Conservation (phyloP, 73 alveolate genomes). For the Durusdinium trenchii region DNA sequence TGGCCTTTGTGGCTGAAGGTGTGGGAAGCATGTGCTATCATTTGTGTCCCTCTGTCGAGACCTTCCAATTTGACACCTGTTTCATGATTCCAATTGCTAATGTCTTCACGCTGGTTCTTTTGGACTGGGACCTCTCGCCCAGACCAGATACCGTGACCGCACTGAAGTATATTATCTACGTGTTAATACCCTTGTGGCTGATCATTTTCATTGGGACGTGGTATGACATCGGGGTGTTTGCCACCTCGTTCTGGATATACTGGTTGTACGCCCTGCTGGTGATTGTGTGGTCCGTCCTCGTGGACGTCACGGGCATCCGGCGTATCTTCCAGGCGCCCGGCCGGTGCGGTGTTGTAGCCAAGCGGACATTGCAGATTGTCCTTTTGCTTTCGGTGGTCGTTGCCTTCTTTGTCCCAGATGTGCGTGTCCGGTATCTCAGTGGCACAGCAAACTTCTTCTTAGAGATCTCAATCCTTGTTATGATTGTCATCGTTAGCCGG, state of each 20-base stretch:
- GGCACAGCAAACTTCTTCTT: slow-evolving; percentile 88
- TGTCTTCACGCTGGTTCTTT: slow-evolving; percentile 36
- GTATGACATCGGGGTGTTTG: slow-evolving; percentile 82
- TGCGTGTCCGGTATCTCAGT: background rate
- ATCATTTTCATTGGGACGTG: slow-evolving; percentile 65
- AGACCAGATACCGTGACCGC: slow-evolving; percentile 5
- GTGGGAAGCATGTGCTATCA: slow-evolving; percentile 80
- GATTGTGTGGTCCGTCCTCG: background rate
- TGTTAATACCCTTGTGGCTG: slow-evolving; percentile 68
- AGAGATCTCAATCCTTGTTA: slow-evolving; percentile 51
- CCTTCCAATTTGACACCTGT: slow-evolving; percentile 85
- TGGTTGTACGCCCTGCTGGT: slow-evolving; percentile 41
- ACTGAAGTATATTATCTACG: slow-evolving; percentile 40
- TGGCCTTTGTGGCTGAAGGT: slow-evolving; percentile 41
- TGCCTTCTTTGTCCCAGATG: background rate
- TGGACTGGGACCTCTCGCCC: slow-evolving; percentile 48
- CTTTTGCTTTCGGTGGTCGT: background rate
- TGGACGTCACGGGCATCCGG: background rate
- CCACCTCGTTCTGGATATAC: slow-evolving; percentile 32
- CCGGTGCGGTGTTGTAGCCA: background rate
- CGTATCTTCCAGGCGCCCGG: slow-evolving; percentile 37
- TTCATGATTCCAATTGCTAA: slow-evolving; percentile 84
- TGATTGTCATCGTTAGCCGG: slow-evolving; percentile 77
- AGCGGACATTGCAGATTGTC: background rate
- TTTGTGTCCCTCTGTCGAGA: slow-evolving; percentile 58